A percentile compares a stretch with the other conserved stretches of the same genome.
phyloP scores from a whole-genome alignment of 495 filamentous ascomycete species.

The Beverwykella pulmonaria region DNA sequence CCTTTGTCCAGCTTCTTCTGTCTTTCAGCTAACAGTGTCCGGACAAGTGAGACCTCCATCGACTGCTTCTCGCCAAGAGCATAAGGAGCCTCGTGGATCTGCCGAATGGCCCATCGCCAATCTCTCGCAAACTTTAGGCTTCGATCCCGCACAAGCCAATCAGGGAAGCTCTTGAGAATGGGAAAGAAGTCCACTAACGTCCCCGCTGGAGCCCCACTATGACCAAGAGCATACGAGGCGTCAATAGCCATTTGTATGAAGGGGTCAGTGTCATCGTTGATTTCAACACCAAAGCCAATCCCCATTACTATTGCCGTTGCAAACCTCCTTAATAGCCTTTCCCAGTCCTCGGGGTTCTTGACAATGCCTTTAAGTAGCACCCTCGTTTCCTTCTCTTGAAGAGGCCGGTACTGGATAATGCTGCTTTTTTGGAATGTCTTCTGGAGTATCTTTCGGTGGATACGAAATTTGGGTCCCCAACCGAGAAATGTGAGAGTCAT shows the following conservation, averaged over 20 bases:
- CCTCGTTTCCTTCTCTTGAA: slow-evolving; percentile 17
- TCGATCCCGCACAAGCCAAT: slow-evolving; percentile 7
- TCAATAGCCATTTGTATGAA: slow-evolving; percentile 53
- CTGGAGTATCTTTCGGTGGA: slow-evolving; percentile 52
- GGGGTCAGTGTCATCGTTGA: slow-evolving; percentile 49
- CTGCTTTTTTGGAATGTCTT: slow-evolving; percentile 6
- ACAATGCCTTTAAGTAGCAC: neutral
- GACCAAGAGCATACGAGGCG: slow-evolving; percentile 48
- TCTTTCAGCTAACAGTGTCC: neutral
- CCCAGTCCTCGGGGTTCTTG: slow-evolving; percentile 9
- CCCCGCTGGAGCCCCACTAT: slow-evolving; percentile 50
- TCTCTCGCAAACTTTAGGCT: slow-evolving; percentile 15
- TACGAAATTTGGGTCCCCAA: slow-evolving; percentile 51
- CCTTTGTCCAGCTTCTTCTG: slow-evolving; percentile 35
- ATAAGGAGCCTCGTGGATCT: slow-evolving; percentile 14
- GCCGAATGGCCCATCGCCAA: slow-evolving; percentile 10
- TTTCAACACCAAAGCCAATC: slow-evolving; percentile 52
- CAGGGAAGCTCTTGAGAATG: slow-evolving; percentile 37
- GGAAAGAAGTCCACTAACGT: slow-evolving; percentile 53
- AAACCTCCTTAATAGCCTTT: slow-evolving; percentile 29
- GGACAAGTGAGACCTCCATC: neutral
- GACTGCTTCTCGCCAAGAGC: slow-evolving; percentile 8
- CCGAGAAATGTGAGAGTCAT: slow-evolving; percentile 48
- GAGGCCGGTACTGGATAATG: slow-evolving; percentile 11
- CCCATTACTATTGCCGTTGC: slow-evolving; percentile 48